phyloP scores from a whole-genome alignment of 2,329 filamentous ascomycete genomes.

The Metarhizium brunneum region DNA sequence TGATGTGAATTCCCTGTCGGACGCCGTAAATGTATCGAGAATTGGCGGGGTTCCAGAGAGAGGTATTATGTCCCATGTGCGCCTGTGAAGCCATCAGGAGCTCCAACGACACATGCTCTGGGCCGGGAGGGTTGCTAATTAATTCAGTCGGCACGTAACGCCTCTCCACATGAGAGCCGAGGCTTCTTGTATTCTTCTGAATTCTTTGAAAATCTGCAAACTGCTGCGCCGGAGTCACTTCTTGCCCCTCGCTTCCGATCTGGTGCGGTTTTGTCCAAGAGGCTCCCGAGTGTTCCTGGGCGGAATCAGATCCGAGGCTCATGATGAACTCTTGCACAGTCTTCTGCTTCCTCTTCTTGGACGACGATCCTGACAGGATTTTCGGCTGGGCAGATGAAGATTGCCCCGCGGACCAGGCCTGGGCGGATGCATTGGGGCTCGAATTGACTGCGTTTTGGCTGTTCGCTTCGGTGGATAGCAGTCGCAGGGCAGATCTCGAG shows the following conservation, averaged over 20 bases:
- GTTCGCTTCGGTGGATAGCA: conserved; percentile 22
- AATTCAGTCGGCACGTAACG: conserved; percentile 59
- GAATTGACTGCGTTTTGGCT: conserved; percentile 7
- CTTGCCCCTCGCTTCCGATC: conserved; percentile 24
- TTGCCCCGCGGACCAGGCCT: conserved; percentile 15
- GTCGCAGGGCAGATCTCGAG: conserved; percentile 22
- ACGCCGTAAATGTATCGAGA: conserved; percentile 90
- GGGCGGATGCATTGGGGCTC: conserved; percentile 2
- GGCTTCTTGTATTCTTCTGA: conserved; percentile 31
- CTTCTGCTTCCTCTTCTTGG: conserved; percentile 26
- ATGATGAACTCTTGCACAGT: conserved; percentile 22
- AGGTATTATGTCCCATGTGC: conserved; percentile 84
- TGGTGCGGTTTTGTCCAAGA: conserved; percentile 24
- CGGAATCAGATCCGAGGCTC: conserved; percentile 24
- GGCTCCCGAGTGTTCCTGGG: conserved; percentile 21
- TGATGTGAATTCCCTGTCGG: conserved; percentile 82
- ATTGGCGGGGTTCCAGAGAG: conserved; percentile 91
- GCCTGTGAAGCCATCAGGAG: conserved; percentile 79
- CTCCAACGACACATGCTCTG: conserved; percentile 80
- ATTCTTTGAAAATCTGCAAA: conserved; percentile 27
- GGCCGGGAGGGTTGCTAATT: conserved; percentile 61
- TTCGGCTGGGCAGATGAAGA: conserved; percentile 13
- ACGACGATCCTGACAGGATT: conserved; percentile 8
- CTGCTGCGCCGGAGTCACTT: conserved; percentile 28
- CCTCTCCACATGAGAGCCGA: conserved; percentile 40